Percentiles rank a stretch among this genome's conserved stretches.
Conservation (phyloP, 2,329 filamentous ascomycete species). For the Penicillium sp. region DNA sequence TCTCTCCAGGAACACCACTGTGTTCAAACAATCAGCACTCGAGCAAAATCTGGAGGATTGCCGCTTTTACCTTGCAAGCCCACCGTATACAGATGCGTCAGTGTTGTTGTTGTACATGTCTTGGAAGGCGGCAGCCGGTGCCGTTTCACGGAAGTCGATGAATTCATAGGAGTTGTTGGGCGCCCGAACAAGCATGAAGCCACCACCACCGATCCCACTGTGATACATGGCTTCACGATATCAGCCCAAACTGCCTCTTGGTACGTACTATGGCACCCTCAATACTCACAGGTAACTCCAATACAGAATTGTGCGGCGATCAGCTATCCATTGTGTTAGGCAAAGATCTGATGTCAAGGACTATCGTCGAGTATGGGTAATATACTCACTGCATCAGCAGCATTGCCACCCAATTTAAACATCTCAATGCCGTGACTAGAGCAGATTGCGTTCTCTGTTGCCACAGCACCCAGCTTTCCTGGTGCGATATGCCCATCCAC, state of each 20-base stretch:
- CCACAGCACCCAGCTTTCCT: conserved; percentile 55
- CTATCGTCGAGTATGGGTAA: not conserved
- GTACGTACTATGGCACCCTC: not conserved
- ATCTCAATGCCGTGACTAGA: conserved; percentile 63
- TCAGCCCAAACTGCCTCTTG: not conserved
- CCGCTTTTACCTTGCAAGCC: conserved; percentile 54
- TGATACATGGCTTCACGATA: conserved; percentile 60
- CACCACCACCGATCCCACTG: conserved; percentile 77
- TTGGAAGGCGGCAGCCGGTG: conserved; percentile 71
- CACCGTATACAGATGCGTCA: conserved; percentile 61
- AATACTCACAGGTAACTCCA: conserved; percentile 56
- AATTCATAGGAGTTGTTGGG: conserved; percentile 72
- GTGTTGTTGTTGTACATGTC: conserved; percentile 78
- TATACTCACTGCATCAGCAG: conserved; percentile 60
- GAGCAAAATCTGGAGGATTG: not conserved
- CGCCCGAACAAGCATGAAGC: conserved; percentile 76
- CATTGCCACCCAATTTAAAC: conserved; percentile 60
- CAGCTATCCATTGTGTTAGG: conserved; percentile 37
- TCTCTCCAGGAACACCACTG: conserved; percentile 53
- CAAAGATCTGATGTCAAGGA: not conserved
- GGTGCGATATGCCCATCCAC: conserved; percentile 27
- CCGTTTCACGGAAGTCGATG: conserved; percentile 85
- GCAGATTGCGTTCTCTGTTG: conserved; percentile 64
- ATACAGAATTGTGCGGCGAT: conserved; percentile 70
- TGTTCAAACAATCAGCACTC: conserved; percentile 4